phyloP scores from a whole-genome alignment of 2,329 filamentous ascomycete genomes.

The Aspergillus thermomutatus region DNA sequence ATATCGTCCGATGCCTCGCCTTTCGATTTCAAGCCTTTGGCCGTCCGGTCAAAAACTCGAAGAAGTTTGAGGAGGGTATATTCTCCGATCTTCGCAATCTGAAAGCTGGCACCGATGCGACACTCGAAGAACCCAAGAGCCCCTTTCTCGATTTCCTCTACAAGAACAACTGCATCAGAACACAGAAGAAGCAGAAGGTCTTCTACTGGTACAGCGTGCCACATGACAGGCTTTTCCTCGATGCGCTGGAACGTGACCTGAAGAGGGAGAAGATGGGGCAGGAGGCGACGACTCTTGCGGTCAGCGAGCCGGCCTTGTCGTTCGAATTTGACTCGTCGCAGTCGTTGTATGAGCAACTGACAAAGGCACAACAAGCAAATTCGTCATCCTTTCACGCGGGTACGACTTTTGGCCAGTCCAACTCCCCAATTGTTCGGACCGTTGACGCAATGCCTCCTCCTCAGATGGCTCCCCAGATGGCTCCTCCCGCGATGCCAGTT shows the following conservation, averaged over 20 bases:
- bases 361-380: conserved; percentile 97
- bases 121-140: conserved; percentile 97
- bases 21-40: conserved; percentile 99
- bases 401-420: conserved; percentile 64
- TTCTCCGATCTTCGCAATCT: conserved; percentile 98
- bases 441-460: conserved; percentile 90
- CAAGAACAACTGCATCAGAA: conserved; percentile 99
- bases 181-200: conserved; percentile 99
- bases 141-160: conserved; percentile 97
- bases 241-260: conserved; percentile 92
- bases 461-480: conserved; percentile 78
- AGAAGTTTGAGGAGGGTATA: conserved; percentile 99
- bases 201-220: conserved; percentile 99
- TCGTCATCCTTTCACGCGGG: conserved; percentile 88
- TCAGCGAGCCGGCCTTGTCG: conserved; percentile 93
- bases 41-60: conserved; percentile 97
- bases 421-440: conserved; percentile 83
- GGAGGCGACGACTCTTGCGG: conserved; percentile 92
- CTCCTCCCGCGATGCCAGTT: conserved; percentile 58
- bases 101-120: conserved; percentile 96
- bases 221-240: conserved; percentile 93
- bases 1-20: conserved; percentile 96
- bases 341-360: conserved; percentile 98
- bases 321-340: conserved; percentile 99
- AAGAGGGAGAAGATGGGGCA: conserved; percentile 99